A percentile compares a stretch with the other conserved stretches of the same genome.
Conservation (phyloP, 2,329 filamentous ascomycete species). For the Aspergillus ochraceoroseus region DNA sequence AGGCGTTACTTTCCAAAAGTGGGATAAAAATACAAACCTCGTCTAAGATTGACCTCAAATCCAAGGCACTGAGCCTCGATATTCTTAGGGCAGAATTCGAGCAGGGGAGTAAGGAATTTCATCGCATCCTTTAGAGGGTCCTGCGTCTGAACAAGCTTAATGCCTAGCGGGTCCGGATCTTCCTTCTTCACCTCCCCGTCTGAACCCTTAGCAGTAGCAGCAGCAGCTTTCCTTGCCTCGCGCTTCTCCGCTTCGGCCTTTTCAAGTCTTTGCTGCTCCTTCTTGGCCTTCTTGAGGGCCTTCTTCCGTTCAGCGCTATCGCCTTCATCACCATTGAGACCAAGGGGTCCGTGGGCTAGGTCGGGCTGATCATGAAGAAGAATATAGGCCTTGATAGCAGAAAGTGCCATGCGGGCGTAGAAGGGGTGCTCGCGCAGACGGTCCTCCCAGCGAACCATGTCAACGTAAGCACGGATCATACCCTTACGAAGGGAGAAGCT, state of each 20-base stretch:
- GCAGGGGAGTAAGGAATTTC: conserved; percentile 75
- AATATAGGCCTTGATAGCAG: conserved; percentile 75
- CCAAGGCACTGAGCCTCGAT: conserved; percentile 77
- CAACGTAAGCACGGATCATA: conserved; percentile 87
- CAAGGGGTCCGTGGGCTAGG: conserved; percentile 54
- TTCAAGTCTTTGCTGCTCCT: conserved; percentile 68
- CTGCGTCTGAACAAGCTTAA: conserved; percentile 71
- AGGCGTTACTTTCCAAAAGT: not conserved
- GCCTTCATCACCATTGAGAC: conserved; percentile 49
- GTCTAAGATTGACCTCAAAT: conserved; percentile 82
- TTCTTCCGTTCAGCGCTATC: conserved; percentile 70
- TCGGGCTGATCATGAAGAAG: conserved; percentile 70
- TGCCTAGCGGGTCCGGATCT: conserved; percentile 80
- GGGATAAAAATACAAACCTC: conserved; percentile 56
- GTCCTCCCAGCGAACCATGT: conserved; percentile 97
- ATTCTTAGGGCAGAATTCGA: conserved; percentile 76
- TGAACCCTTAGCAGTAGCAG: conserved; percentile 54
- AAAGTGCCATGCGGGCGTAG: conserved; percentile 76
- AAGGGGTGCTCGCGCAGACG: conserved; percentile 86
- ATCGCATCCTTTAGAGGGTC: conserved; percentile 80
- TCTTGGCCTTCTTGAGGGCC: conserved; percentile 83
- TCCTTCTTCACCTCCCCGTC: conserved; percentile 69
- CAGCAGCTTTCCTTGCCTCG: conserved; percentile 73
- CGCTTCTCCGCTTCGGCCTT: conserved; percentile 77
- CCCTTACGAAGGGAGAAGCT: conserved; percentile 95